Evolutionary conservation across 805 yeast species (phyloP), one percentile per base, ranked within the genome.

Genomic region (Spathaspora gorwiae): DNA sequence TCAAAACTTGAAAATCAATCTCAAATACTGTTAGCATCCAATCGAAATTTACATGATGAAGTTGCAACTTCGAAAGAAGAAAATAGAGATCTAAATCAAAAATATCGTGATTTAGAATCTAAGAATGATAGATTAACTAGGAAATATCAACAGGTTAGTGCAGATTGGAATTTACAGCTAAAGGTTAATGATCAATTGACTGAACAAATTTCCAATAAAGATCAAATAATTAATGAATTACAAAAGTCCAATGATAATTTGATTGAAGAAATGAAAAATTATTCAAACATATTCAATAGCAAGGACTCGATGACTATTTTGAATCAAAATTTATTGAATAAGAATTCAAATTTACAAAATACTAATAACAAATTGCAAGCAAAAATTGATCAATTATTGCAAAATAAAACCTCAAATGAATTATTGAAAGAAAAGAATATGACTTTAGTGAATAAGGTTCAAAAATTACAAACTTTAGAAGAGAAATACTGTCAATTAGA

Each of bases 391-490:
- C 73, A 73, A 49, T 65, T 68, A 8, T 64, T 80, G 24, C 76
- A 77, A 49, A 62, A 76, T 48, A 70, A 71, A 47, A 67, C 78
- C 48, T 72, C 76, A 26, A 59, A 63, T 6, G 84, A 79, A 52
- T 55, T 83, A 8, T 61, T 83, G 31, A 78, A 74, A 51, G 83
- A 79, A 49, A 84, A 83, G 48, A 81, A 78, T 44, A 49, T 56
- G 0, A 53, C 73, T 0, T 57, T 83, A 31, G 56, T 61, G 19
- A 60, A 65, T 14, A 73, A 73, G 47, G 38, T 81, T 14, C 46
- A 54, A 2, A 51, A 55, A 8, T 56, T 76, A 38, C 77, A 75
- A 27, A 59, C 56, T 1, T 52, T 77, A 3, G 76, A 79, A 47
- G 71, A 69, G 36, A 69, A 72, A 37, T 66, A 68, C 13, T 72